Percentiles rank a stretch among this genome's conserved stretches.
phyloP scores from a whole-genome alignment of 1,139 yeast species.

The Geotrichum histeridarum region DNA sequence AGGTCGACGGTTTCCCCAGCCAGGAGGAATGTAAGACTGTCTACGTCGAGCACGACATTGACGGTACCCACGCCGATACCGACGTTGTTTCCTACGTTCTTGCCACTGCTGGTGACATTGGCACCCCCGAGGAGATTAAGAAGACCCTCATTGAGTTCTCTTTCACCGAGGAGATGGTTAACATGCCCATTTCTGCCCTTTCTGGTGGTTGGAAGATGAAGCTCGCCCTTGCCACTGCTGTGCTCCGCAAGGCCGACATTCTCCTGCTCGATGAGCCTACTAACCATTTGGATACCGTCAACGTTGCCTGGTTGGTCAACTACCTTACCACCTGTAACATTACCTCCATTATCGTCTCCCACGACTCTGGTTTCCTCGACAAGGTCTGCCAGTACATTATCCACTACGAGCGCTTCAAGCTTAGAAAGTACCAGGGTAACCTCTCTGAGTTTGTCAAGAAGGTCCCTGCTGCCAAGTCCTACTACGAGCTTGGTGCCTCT shows the following conservation, averaged over 20 bases:
- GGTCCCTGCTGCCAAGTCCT: slow-evolving; percentile 97
- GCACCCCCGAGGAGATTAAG: slow-evolving; percentile 65
- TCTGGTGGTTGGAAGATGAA: slow-evolving; percentile 99
- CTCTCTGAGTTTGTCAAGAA: slow-evolving; percentile 95
- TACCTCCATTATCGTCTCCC: slow-evolving; percentile 96
- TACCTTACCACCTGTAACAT: slow-evolving; percentile 97
- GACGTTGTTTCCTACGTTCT: slow-evolving; percentile 86
- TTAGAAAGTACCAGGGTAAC: slow-evolving; percentile 99
- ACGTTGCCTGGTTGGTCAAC: slow-evolving; percentile 99
- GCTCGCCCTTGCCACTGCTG: slow-evolving; percentile 98
- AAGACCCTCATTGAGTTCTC: slow-evolving; percentile 77
- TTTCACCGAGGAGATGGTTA: slow-evolving; percentile 87
- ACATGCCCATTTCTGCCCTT: slow-evolving; percentile 88
- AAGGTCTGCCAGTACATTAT: slow-evolving; percentile 95
- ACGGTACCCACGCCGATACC: slow-evolving; percentile 95
- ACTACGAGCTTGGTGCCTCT: slow-evolving; percentile 97
- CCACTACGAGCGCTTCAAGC: slow-evolving; percentile 99
- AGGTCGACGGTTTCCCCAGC: slow-evolving; percentile 99
- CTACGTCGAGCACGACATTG: slow-evolving; percentile 98
- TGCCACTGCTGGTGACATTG: slow-evolving; percentile 55
- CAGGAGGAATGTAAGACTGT: slow-evolving; percentile 98
- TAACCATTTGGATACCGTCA: slow-evolving; percentile 98
- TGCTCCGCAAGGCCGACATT: slow-evolving; percentile 96
- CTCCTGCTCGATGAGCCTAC: slow-evolving; percentile 99
- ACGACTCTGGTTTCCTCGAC: slow-evolving; percentile 99